Conservation (phyloP, 2,329 filamentous ascomycete species). For the Penicillium verrucosum region DNA sequence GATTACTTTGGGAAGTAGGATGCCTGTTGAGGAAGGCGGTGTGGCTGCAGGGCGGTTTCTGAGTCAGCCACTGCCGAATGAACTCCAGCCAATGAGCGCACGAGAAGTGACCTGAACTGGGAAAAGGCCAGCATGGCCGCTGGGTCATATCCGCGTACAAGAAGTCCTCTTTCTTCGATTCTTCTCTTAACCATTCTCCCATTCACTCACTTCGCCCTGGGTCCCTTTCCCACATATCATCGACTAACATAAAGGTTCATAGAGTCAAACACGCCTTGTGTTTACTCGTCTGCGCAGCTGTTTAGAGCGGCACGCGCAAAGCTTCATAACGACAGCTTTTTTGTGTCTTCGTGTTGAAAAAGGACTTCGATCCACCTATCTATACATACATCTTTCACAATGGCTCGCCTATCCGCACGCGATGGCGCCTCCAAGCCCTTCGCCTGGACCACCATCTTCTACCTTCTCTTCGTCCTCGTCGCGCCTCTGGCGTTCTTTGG, state of each 20-base stretch:
- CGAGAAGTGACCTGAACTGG: slow-evolving; percentile 40
- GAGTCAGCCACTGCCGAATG: slow-evolving; percentile 25
- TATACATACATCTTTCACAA: slow-evolving; percentile 37
- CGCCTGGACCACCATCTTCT: slow-evolving; percentile 81
- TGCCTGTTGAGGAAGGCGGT: slow-evolving; percentile 20
- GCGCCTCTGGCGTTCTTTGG: slow-evolving; percentile 81
- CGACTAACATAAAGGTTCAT: slow-evolving; percentile 16
- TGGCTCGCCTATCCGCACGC: slow-evolving; percentile 57
- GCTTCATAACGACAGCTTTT: slow-evolving; percentile 13
- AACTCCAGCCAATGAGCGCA: slow-evolving; percentile 32
- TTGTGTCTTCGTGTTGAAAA: slow-evolving; percentile 8
- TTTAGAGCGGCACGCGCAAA: slow-evolving; percentile 4
- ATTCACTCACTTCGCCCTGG: slow-evolving; percentile 22
- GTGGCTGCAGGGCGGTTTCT: slow-evolving; percentile 13
- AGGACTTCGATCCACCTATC: slow-evolving; percentile 8
- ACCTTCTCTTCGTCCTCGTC: slow-evolving; percentile 83
- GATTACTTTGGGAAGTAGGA: background rate
- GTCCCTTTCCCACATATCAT: slow-evolving; percentile 14
- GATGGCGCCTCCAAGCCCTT: slow-evolving; percentile 66
- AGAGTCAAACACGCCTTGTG: slow-evolving; percentile 16
- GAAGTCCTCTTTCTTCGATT: slow-evolving; percentile 23
- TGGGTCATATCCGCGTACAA: slow-evolving; percentile 36
- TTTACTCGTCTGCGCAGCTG: slow-evolving; percentile 15
- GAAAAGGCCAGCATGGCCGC: slow-evolving; percentile 48
- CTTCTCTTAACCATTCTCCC: slow-evolving; percentile 18